Evolutionary conservation across 1,284 basidiomycete species (phyloP).

Genomic region (Pterula multifida): DNA sequence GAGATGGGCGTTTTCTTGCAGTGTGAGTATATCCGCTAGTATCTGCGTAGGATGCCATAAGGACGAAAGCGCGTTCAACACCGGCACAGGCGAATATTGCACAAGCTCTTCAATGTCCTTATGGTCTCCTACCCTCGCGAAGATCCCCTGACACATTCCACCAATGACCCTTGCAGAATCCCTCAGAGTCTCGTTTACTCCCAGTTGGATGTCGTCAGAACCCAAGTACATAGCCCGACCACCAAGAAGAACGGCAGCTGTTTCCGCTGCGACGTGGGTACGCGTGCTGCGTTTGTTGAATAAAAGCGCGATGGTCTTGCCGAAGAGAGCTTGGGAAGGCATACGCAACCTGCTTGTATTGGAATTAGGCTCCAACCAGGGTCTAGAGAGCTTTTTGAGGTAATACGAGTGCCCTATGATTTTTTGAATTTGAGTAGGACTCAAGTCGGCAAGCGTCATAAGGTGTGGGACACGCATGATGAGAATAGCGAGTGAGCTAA

Average conservation of each 20-base stretch:
- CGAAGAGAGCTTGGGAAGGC: conserved; percentile 60
- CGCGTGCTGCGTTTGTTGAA: conserved; percentile 93
- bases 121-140: conserved; percentile 91
- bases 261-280: conserved; percentile 86
- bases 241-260: conserved; percentile 63
- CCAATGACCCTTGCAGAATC: conserved; percentile 86
- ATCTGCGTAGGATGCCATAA: conserved; percentile 96
- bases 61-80: conserved; percentile 91
- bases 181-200: conserved; percentile 83
- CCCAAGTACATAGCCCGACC: conserved; percentile 93
- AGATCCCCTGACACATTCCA: conserved; percentile 95
- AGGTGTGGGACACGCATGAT: conserved; percentile 41
- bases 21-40: conserved; percentile 85
- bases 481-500: too few species aligned
- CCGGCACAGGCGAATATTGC: conserved; percentile 81
- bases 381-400: conserved; percentile 48
- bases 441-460: conserved; percentile 78
- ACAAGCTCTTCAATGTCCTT: conserved; percentile 91
- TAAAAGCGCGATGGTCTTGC: conserved; percentile 79
- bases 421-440: conserved; percentile 54
- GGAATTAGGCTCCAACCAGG: conserved; percentile 44
- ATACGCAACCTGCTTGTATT: conserved; percentile 28
- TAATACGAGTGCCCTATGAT: conserved; percentile 48
- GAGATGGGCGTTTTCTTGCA: conserved; percentile 63
- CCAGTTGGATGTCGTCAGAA: conserved; percentile 85